Conservation (phyloP, 805 yeast species). For the Zygoascus biomembranicola region DNA sequence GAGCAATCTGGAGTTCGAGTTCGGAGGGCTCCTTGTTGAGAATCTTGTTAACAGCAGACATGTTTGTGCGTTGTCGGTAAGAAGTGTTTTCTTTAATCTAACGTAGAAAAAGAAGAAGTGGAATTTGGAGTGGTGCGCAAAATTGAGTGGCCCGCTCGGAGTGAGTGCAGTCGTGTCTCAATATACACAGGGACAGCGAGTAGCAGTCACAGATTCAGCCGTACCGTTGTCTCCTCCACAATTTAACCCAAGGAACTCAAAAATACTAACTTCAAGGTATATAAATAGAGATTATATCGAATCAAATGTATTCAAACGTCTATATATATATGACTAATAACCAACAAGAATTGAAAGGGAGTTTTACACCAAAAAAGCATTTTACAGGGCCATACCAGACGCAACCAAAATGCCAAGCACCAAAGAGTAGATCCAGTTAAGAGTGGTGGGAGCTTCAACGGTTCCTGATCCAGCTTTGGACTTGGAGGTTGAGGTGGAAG, state of each 20-base stretch:
- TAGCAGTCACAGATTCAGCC: background rate
- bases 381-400: background rate
- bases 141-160: constrained; percentile 1
- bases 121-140: constrained; percentile 1
- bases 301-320: no score
- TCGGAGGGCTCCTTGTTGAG: constrained; percentile 93
- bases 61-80: constrained; percentile 26
- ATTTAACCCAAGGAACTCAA: no score
- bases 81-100: background rate
- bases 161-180: background rate
- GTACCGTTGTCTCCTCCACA: no score
- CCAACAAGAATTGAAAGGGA: background rate
- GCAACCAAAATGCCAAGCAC: constrained; percentile 14
- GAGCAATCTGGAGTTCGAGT: constrained; percentile 99
- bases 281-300: no score
- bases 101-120: background rate
- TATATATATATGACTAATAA: no score
- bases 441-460: constrained; percentile 7
- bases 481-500: background rate
- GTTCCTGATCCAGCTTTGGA: constrained; percentile 9
- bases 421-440: constrained; percentile 3
- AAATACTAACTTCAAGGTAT: no score
- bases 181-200: background rate
- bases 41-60: constrained; percentile 97
- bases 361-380: background rate